Evolutionary conservation across 176 grass and related monocot species (phyloP).

Genomic region (Oryza meridionalis): DNA sequence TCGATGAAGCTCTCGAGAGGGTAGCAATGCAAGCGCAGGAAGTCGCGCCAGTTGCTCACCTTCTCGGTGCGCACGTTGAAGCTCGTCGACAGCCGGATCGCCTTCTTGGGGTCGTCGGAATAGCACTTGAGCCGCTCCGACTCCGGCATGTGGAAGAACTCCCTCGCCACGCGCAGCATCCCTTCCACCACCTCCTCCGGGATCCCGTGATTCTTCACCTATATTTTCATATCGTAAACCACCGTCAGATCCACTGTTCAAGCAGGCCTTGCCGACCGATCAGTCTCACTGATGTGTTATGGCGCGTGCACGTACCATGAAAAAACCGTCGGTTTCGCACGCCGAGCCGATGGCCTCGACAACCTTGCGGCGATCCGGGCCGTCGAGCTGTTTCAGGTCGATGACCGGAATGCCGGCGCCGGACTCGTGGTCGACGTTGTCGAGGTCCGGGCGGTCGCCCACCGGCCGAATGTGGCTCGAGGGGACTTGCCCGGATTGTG

Average conservation of each 20-base stretch:
- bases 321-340: conserved; percentile 73
- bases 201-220: conserved; percentile 87
- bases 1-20: conserved; percentile 75
- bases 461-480: conserved; percentile 57
- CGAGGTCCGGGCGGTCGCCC: conserved; percentile 72
- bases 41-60: conserved; percentile 89
- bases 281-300: too few species aligned
- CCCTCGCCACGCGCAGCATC: conserved; percentile 69
- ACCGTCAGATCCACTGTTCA: too few species aligned
- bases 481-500: conserved; percentile 37
- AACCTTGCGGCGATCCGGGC: conserved; percentile 40
- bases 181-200: conserved; percentile 50
- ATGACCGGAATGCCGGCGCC: conserved; percentile 59
- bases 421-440: conserved; percentile 46
- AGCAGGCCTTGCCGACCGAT: too few species aligned
- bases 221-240: neutral
- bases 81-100: conserved; percentile 81
- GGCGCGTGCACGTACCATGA: conserved; percentile 58
- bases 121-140: conserved; percentile 90
- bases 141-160: conserved; percentile 95
- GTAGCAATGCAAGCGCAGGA: conserved; percentile 81
- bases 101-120: conserved; percentile 85
- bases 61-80: conserved; percentile 93
- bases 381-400: conserved; percentile 59
- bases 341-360: conserved; percentile 64